These are phyloP conservation scores for Trypanosoma mega DNA, from an alignment of 208 protist species.

Conservation along the genomic window DNA sequence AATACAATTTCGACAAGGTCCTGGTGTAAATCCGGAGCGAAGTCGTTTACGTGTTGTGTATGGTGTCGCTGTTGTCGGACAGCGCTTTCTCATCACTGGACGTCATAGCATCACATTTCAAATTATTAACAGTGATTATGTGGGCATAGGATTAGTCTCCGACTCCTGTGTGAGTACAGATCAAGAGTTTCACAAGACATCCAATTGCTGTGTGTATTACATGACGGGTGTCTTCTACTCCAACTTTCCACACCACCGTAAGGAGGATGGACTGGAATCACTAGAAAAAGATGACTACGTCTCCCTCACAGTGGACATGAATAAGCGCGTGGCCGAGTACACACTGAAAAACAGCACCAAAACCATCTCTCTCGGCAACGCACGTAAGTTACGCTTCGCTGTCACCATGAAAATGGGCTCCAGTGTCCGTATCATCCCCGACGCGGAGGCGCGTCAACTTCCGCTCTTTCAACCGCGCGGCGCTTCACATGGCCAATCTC, in stretches of 20 bases:
- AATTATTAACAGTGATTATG: conserved; percentile 74
- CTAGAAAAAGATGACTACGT: conserved; percentile 77
- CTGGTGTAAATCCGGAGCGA: conserved; percentile 73
- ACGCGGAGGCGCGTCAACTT: conserved; percentile 44
- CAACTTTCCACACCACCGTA: conserved; percentile 86
- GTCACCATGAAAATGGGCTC: conserved; percentile 81
- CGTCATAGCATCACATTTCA: conserved; percentile 82
- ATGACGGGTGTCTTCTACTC: conserved; percentile 93
- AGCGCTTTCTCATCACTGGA: conserved; percentile 75
- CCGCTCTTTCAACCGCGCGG: conserved; percentile 16
- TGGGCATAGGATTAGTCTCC: conserved; percentile 87
- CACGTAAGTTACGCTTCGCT: conserved; percentile 75
- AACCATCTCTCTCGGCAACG: conserved; percentile 66
- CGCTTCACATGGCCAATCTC: background rate
- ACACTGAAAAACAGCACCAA: conserved; percentile 74
- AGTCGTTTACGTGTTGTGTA: conserved; percentile 82
- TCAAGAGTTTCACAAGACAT: conserved; percentile 87
- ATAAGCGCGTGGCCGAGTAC: conserved; percentile 79
- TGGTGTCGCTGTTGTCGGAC: conserved; percentile 73
- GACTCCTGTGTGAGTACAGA: conserved; percentile 74
- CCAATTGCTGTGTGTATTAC: conserved; percentile 90
- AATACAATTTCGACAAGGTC: conserved; percentile 52
- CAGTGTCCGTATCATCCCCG: conserved; percentile 68
- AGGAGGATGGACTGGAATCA: conserved; percentile 81
- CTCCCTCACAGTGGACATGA: conserved; percentile 78